Percentiles rank a stretch among this genome's conserved stretches.
phyloP scores from a whole-genome alignment of 352 stramenopile genomes.

The Globisporangium recalcitrans region DNA sequence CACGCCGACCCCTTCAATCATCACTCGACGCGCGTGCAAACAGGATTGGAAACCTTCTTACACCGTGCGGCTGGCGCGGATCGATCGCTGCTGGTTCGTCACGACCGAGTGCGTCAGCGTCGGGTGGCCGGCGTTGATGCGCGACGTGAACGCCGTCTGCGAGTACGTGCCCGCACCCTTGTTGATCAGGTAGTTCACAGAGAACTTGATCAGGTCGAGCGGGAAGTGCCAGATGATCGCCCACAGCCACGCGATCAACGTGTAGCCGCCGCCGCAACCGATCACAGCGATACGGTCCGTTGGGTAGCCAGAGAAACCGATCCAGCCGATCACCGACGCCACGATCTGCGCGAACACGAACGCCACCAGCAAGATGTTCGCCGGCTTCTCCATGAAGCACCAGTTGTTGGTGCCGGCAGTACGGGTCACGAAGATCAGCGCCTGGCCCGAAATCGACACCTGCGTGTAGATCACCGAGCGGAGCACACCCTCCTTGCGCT shows the following conservation, averaged over 20 bases:
- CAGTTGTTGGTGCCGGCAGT: constrained; percentile 71
- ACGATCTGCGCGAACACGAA: constrained; percentile 69
- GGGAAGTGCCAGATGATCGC: constrained; percentile 66
- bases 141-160: constrained; percentile 60
- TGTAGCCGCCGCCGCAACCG: constrained; percentile 58
- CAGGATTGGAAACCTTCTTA: constrained; percentile 19
- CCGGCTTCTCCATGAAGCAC: constrained; percentile 68
- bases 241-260: constrained; percentile 62
- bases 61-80: constrained; percentile 60
- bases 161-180: constrained; percentile 45
- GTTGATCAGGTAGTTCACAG: constrained; percentile 58
- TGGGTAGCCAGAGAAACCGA: constrained; percentile 66
- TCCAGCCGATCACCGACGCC: constrained; percentile 56
- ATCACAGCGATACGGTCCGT: constrained; percentile 60
- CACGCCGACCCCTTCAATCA: background rate
- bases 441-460: constrained; percentile 70
- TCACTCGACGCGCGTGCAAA: background rate
- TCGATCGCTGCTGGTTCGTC: constrained; percentile 55
- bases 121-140: constrained; percentile 73
- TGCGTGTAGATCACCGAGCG: constrained; percentile 66
- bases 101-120: constrained; percentile 56
- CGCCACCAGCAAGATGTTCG: constrained; percentile 53
- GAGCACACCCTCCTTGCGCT: constrained; percentile 66
- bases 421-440: constrained; percentile 71
- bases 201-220: constrained; percentile 73